Conservation (phyloP, 768 basidiomycete species). For the Cubamyces sp. region DNA sequence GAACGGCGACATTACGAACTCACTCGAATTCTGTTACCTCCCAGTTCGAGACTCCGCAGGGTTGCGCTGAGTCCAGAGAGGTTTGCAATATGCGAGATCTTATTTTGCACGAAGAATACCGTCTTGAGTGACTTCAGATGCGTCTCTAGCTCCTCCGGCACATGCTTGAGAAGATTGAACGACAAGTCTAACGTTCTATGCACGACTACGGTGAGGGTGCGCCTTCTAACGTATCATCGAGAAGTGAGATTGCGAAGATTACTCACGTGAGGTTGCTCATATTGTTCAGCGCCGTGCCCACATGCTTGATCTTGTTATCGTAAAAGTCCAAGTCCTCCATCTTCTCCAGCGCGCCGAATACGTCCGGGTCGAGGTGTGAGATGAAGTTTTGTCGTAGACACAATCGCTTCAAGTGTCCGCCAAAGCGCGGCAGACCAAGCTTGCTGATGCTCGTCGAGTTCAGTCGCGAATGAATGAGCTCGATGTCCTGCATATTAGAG, state of each 20-base stretch:
- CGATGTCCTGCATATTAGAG: slow-evolving; percentile 67
- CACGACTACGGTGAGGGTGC: not conserved
- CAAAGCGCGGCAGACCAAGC: slow-evolving; percentile 78
- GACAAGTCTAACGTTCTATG: slow-evolving; percentile 86
- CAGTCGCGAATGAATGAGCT: slow-evolving; percentile 81
- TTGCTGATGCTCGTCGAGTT: slow-evolving; percentile 54
- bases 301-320: slow-evolving; percentile 87
- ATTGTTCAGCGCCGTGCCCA: slow-evolving; percentile 67
- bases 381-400: slow-evolving; percentile 90
- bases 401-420: slow-evolving; percentile 63
- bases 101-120: slow-evolving; percentile 96
- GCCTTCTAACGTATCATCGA: not conserved
- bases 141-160: slow-evolving; percentile 62
- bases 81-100: slow-evolving; percentile 78
- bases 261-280: slow-evolving; percentile 61
- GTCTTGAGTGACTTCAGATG: slow-evolving; percentile 67
- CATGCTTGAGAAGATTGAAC: slow-evolving; percentile 83
- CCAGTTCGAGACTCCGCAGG: slow-evolving; percentile 85
- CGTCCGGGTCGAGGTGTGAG: slow-evolving; percentile 68
- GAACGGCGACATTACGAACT: slow-evolving; percentile 32
- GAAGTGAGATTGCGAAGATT: not conserved
- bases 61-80: slow-evolving; percentile 58
- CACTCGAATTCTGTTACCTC: slow-evolving; percentile 91
- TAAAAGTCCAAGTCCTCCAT: slow-evolving; percentile 94
- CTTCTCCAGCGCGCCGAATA: slow-evolving; percentile 64